phyloP scores from a whole-genome alignment of 2,329 filamentous ascomycete genomes.

The Arthrobotrys pseudoclavata region DNA sequence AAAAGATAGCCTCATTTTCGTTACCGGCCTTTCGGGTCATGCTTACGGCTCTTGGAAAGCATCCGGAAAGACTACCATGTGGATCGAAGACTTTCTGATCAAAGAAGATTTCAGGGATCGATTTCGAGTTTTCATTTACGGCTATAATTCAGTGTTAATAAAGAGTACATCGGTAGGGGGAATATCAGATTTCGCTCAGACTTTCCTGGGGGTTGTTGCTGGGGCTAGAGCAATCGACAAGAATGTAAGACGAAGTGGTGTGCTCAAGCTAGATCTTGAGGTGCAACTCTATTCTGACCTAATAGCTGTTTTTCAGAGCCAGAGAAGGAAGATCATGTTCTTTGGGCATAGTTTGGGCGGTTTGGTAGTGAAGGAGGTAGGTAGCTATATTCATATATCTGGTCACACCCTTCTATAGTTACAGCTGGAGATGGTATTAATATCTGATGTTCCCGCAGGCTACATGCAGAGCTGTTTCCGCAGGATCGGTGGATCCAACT shows the following conservation, averaged over 20 bases:
- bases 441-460: not conserved
- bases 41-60: slow-evolving; percentile 21
- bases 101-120: not conserved
- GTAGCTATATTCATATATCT: not conserved
- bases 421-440: not conserved
- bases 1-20: slow-evolving; percentile 1
- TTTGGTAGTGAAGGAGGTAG: slow-evolving; percentile 3
- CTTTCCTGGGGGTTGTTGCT: not conserved
- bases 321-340: slow-evolving; percentile 4
- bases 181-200: not conserved
- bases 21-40: slow-evolving; percentile 5
- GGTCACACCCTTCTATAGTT: not conserved
- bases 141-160: slow-evolving; percentile 1
- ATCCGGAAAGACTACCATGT: not conserved
- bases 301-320: not conserved
- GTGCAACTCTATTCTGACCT: too few relatives aligned
- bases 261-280: not conserved
- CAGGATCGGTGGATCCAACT: not conserved
- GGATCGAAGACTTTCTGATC: slow-evolving; percentile 15
- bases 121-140: slow-evolving; percentile 10
- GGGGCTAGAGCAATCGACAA: not conserved
- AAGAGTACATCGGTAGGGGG: not conserved
- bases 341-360: slow-evolving; percentile 23
- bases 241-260: not conserved
- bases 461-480: not conserved